A percentile compares a stretch with the other conserved stretches of the same genome.
phyloP scores from a whole-genome alignment of 2,329 filamentous ascomycete species.

The Blumeria hordei region DNA sequence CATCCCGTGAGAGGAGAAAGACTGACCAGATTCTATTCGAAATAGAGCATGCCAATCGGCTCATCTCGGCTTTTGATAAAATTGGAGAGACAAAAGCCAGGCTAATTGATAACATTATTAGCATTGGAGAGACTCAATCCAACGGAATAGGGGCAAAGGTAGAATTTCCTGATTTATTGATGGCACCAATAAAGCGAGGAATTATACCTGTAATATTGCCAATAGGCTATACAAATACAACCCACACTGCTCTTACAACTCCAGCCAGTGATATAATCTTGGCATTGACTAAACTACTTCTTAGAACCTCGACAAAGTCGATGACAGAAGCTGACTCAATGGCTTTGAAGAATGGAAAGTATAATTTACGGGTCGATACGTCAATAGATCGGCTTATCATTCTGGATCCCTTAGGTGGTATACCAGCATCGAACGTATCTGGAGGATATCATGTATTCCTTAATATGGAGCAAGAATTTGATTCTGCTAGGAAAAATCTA shows the following conservation, averaged over 20 bases:
- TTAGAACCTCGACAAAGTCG: constrained; percentile 28
- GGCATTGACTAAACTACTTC: constrained; percentile 53
- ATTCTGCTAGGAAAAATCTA: constrained; percentile 40
- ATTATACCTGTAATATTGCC: constrained; percentile 46
- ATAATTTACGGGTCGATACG: constrained; percentile 18
- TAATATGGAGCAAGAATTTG: constrained; percentile 80
- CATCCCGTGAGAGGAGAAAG: background rate
- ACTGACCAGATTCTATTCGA: constrained; percentile 21
- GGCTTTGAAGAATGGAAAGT: constrained; percentile 17
- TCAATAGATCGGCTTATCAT: constrained; percentile 69
- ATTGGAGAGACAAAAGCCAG: constrained; percentile 44
- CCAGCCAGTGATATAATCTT: constrained; percentile 42
- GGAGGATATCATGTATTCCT: constrained; percentile 60
- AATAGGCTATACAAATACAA: constrained; percentile 30
- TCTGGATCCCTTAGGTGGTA: constrained; percentile 66
- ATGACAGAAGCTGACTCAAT: constrained; percentile 20
- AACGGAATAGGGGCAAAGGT: constrained; percentile 12
- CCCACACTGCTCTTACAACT: constrained; percentile 23
- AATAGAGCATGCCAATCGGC: constrained; percentile 41
- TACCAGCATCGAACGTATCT: constrained; percentile 38
- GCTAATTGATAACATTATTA: constrained; percentile 30
- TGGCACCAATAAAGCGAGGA: constrained; percentile 40
- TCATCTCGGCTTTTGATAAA: constrained; percentile 51
- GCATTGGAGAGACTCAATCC: constrained; percentile 9
- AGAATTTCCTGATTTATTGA: constrained; percentile 27